phyloP scores from a whole-genome alignment of 2,329 filamentous ascomycete genomes.

The Ophiostoma sp. region DNA sequence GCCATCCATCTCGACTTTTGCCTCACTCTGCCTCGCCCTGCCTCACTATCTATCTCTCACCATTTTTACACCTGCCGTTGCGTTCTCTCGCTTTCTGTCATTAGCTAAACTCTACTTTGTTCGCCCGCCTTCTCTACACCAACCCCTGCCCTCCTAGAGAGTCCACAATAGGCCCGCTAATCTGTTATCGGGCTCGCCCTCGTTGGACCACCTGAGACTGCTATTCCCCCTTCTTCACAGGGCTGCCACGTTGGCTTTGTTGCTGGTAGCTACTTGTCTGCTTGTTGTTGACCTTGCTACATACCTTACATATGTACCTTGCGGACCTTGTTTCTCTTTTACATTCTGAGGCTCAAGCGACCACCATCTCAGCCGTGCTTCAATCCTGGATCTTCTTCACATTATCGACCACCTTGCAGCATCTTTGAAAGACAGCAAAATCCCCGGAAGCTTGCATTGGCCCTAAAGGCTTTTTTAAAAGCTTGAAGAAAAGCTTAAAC shows the following conservation, averaged over 20 bases:
- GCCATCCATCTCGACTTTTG: neutral
- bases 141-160: neutral
- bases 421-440: slow-evolving; percentile 3
- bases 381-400: neutral
- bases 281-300: neutral
- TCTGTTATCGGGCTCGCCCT: slow-evolving; percentile 12
- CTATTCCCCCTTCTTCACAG: slow-evolving; percentile 11
- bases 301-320: neutral
- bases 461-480: neutral
- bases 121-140: neutral
- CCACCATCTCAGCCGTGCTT: slow-evolving; percentile 7
- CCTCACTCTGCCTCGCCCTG: neutral
- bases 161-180: slow-evolving; percentile 14
- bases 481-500: neutral
- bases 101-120: neutral
- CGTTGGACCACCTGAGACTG: slow-evolving; percentile 4
- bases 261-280: neutral
- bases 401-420: neutral
- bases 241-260: slow-evolving; percentile 16
- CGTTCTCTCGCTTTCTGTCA: neutral
- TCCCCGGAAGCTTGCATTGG: neutral
- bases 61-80: neutral
- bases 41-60: neutral
- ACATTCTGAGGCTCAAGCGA: slow-evolving; percentile 10
- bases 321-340: slow-evolving; percentile 5